A percentile compares a stretch with the other conserved stretches of the same genome.
phyloP scores from a whole-genome alignment of 192 early-diverging fungal species.

The Coemansia sp. region DNA sequence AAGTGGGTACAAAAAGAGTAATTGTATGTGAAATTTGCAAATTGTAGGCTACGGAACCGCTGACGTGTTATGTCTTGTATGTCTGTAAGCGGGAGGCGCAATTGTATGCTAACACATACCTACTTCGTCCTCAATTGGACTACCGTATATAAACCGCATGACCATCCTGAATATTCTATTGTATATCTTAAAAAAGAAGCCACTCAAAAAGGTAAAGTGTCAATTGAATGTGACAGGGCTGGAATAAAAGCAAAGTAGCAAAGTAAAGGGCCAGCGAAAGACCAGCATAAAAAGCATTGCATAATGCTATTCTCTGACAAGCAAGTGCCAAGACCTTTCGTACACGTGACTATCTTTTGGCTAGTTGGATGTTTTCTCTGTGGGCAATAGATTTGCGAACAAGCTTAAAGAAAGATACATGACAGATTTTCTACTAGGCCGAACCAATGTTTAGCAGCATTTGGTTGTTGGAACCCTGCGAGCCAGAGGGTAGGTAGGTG shows the following conservation, averaged over 20 bases:
- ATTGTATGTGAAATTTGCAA: neutral
- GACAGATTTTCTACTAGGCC: conserved; percentile 23
- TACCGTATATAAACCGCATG: conserved; percentile 50
- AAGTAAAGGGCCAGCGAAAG: neutral
- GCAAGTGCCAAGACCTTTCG: neutral
- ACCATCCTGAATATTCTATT: conserved; percentile 28
- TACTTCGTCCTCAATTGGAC: conserved; percentile 53
- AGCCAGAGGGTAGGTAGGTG: conserved; percentile 80
- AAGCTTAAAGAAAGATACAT: neutral
- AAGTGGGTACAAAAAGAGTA: neutral
- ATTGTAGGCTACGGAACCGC: neutral
- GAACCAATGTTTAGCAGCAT: conserved; percentile 71
- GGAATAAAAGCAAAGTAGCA: neutral
- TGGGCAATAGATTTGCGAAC: too few species aligned
- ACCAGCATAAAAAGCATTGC: neutral
- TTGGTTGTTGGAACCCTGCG: conserved; percentile 62
- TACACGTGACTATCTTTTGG: neutral
- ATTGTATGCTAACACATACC: conserved; percentile 30
- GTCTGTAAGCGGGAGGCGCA: neutral
- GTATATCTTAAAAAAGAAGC: conserved; percentile 7
- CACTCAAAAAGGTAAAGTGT: conserved; percentile 1
- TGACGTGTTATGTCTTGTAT: neutral
- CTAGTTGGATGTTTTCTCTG: neutral
- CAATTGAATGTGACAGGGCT: conserved; percentile 1
- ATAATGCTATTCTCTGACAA: neutral